A percentile compares a stretch with the other conserved stretches of the same genome.
phyloP scores from a whole-genome alignment of 2,329 filamentous ascomycete genomes.

The Taxawa tesnikishii region DNA sequence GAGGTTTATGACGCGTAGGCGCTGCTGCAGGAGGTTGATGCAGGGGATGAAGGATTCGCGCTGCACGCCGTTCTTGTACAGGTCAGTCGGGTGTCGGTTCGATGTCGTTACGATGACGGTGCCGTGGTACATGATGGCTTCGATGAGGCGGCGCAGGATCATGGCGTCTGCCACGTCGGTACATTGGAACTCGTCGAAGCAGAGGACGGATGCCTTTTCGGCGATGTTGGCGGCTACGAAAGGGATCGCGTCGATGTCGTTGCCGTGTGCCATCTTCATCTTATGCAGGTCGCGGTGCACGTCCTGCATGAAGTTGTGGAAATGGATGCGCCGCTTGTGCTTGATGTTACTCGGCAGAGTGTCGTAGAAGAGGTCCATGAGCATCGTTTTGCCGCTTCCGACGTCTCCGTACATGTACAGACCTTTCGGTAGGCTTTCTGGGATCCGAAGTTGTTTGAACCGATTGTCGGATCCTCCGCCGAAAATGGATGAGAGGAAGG shows the following conservation, averaged over 20 bases:
- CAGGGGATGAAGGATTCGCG: conserved; percentile 90
- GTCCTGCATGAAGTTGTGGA: conserved; percentile 99
- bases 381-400: conserved; percentile 95
- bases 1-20: conserved; percentile 81
- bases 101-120: conserved; percentile 92
- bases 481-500: conserved; percentile 50
- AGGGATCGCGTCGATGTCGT: conserved; percentile 78
- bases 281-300: conserved; percentile 83
- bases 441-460: conserved; percentile 2
- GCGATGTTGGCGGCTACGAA: conserved; percentile 94
- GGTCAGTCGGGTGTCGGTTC: conserved; percentile 88
- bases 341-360: conserved; percentile 70
- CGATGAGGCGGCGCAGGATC: conserved; percentile 80
- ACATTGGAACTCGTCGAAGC: conserved; percentile 98
- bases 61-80: conserved; percentile 98
- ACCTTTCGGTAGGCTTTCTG: conserved; percentile 58
- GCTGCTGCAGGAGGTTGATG: conserved; percentile 77
- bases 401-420: conserved; percentile 95
- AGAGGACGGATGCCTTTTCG: conserved; percentile 70
- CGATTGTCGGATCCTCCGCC: conserved; percentile 26
- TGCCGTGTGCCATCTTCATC: conserved; percentile 80
- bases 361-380: conserved; percentile 98
- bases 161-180: conserved; percentile 98
- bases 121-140: conserved; percentile 90
- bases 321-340: conserved; percentile 86